These are phyloP conservation scores for Conticribra weissflogii DNA, from an alignment of 108 stramenopile species.

Conservation along the genomic window DNA sequence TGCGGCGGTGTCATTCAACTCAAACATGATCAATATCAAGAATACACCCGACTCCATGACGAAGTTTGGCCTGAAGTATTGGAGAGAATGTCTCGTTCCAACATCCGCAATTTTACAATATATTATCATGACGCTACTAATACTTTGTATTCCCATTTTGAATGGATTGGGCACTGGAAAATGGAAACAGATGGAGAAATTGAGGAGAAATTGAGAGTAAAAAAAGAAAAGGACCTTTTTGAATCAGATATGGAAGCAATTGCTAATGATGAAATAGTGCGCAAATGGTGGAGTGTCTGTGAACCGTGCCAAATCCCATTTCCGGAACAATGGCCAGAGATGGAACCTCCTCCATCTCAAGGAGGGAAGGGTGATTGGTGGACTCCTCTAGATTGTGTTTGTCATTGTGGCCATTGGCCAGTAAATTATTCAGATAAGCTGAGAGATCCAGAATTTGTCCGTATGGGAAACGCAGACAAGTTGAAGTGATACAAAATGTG, in stretches of 20 bases:
- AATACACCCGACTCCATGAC: conserved; percentile 36
- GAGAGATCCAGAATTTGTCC: conserved; percentile 28
- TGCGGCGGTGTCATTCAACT: conserved; percentile 26
- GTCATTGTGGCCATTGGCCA: conserved; percentile 43
- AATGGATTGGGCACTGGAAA: conserved; percentile 42
- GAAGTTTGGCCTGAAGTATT: conserved; percentile 33
- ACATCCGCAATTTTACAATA: conserved; percentile 44
- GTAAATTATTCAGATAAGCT: conserved; percentile 14
- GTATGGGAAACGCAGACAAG: too few species aligned
- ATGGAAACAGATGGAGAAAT: not conserved
- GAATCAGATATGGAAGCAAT: conserved; percentile 33
- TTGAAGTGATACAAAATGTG: too few species aligned
- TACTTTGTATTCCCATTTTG: conserved; percentile 42
- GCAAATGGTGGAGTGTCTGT: conserved; percentile 35
- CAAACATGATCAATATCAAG: conserved; percentile 11
- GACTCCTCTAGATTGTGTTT: conserved; percentile 26
- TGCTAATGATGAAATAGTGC: conserved; percentile 19
- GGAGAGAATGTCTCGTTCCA: conserved; percentile 23
- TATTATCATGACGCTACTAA: conserved; percentile 38
- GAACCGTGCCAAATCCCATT: conserved; percentile 45
- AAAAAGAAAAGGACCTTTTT: conserved; percentile 18
- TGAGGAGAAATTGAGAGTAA: not conserved
- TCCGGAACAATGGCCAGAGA: conserved; percentile 9
- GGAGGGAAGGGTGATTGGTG: conserved; percentile 24
- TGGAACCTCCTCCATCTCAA: conserved; percentile 14